These are phyloP conservation scores for Aspergillus sp. DNA, from an alignment of 2,329 filamentous ascomycete species.

Conservation along the genomic window DNA sequence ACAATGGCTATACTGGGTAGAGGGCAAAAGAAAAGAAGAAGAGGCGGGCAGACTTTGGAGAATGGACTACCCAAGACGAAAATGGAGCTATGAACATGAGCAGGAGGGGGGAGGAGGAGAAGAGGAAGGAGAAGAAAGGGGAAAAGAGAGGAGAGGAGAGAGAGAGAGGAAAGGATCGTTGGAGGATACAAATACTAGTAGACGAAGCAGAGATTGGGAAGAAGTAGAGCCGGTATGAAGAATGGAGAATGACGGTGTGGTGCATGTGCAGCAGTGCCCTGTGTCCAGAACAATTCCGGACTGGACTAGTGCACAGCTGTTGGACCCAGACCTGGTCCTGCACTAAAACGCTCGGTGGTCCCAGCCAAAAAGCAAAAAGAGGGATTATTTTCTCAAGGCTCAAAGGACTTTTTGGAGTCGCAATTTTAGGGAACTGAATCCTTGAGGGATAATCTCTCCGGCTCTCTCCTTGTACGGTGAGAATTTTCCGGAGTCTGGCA, in stretches of 20 bases:
- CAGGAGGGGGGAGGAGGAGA: slow-evolving; percentile 11
- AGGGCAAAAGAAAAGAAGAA: slow-evolving; percentile 6
- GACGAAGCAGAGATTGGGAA: neutral
- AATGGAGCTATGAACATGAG: slow-evolving; percentile 13
- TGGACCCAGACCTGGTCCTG: slow-evolving; percentile 5
- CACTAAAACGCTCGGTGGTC: slow-evolving; percentile 1
- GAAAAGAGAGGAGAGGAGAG: slow-evolving; percentile 4
- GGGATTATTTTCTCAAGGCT: slow-evolving; percentile 2
- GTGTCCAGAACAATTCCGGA: slow-evolving; percentile 9
- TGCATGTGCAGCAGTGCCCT: neutral
- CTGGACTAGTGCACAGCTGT: slow-evolving; percentile 6
- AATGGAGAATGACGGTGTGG: slow-evolving; percentile 10
- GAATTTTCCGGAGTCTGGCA: slow-evolving; percentile 3
- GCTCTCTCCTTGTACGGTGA: slow-evolving; percentile 6
- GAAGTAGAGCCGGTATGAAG: neutral
- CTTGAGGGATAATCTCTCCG: neutral
- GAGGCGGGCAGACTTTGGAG: neutral
- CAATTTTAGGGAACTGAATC: slow-evolving; percentile 4
- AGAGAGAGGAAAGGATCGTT: slow-evolving; percentile 27
- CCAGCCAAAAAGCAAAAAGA: neutral
- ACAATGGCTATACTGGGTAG: slow-evolving; percentile 11
- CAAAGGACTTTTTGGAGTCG: neutral
- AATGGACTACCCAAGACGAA: slow-evolving; percentile 14
- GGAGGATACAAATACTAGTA: slow-evolving; percentile 24
- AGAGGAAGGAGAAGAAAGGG: neutral